These are phyloP conservation scores for Sugiyamaella smithiae DNA, from an alignment of 805 yeast species.

Conservation along the genomic window DNA sequence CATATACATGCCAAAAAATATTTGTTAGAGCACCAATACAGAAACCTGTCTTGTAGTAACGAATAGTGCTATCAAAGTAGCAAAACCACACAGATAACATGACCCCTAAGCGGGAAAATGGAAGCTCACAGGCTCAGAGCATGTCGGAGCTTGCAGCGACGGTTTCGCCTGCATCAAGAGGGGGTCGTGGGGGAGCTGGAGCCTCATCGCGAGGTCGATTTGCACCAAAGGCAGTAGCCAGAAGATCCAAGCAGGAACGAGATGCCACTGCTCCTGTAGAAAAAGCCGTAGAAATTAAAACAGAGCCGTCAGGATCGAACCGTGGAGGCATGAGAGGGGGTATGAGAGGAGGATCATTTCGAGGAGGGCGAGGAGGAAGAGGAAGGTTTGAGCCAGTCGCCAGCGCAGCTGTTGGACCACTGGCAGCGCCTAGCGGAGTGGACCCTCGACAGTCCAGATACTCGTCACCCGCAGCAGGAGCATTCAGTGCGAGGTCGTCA, in stretches of 20 bases:
- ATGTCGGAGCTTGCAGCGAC: not conserved
- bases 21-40: no score
- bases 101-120: not conserved
- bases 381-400: conserved; percentile 26
- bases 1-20: no score
- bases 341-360: conserved; percentile 9
- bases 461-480: conserved; percentile 7
- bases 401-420: conserved; percentile 36
- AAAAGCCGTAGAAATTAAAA: conserved; percentile 8
- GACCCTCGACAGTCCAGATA: conserved; percentile 17
- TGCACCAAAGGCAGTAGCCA: conserved; percentile 81
- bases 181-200: conserved; percentile 7
- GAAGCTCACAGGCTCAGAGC: not conserved
- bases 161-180: not conserved
- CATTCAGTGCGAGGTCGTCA: not conserved
- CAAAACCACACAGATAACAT: no score
- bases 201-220: conserved; percentile 46
- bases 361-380: conserved; percentile 18
- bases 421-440: conserved; percentile 33
- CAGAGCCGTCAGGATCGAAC: conserved; percentile 14
- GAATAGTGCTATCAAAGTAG: no score
- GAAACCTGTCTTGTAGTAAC: no score
- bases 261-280: conserved; percentile 69
- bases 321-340: conserved; percentile 15
- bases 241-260: conserved; percentile 81